Evolutionary conservation across 2,329 filamentous ascomycete species (phyloP), one percentile per base, ranked within the genome.

Genomic region (Apiospora pterosperma): DNA sequence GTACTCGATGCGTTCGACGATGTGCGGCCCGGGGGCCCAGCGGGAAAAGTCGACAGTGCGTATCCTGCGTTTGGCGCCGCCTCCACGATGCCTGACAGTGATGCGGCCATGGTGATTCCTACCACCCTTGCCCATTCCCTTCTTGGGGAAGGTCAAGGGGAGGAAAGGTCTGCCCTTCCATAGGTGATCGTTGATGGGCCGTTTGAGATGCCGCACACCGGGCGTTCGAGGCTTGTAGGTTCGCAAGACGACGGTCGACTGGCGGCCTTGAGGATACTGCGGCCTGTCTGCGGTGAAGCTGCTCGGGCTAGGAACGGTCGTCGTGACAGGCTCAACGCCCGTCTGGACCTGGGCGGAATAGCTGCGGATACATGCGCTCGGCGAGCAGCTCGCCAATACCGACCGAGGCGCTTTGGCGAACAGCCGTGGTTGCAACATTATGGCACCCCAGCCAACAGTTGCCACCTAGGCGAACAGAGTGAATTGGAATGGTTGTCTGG

Each of bases 181-280:
- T 58, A 99, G 82, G 78, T 99, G 96, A 74, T 97, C 93, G 79
- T 98, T 98, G 79, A 97, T 90, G 16, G 96, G 93, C 52, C 96
- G 88, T 77, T 90, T 91, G 69, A 99, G 83, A 86, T 99, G 96
- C 73, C 96, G 90, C 65, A 97, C 79, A 85, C 96, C 96, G 14
- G 95, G 95, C 0, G 96, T 97, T 72, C 93, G 89, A 39, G 96
- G 96, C 77, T 92, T 98, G 79, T 97, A 99, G 63, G 92, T 96
- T 72, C 92, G 89, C 77, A 98, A 76, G 55, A 84, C 79, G 19
- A 81, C 78, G 19, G 80, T 75, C 44, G 81, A 73, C 48, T 76
- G 74, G 23, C 76, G 71, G 64, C 66, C 65, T 25, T 71, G 67
- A 14, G 39, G 28, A 16, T 55, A 44, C 39, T 61, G 61, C 21